Percentiles rank a stretch among this genome's conserved stretches.
Conservation (phyloP, 2,329 filamentous ascomycete genomes). For the Xylariomycetidae sp. region DNA sequence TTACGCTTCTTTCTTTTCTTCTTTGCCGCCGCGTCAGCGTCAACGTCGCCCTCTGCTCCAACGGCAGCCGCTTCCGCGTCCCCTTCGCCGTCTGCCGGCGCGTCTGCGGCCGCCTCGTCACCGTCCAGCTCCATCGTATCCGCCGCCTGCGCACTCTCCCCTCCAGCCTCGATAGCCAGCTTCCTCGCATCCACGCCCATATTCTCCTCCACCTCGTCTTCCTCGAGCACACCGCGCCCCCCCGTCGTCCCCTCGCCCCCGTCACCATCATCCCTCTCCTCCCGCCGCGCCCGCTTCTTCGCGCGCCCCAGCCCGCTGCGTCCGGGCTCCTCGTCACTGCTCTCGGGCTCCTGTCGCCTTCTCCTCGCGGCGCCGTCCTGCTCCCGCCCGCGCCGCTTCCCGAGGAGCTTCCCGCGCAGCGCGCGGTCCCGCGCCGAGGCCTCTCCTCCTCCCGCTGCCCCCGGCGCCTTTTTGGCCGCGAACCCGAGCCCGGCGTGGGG, state of each 20-base stretch:
- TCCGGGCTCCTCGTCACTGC: conserved; percentile 25
- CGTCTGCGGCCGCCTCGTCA: not conserved
- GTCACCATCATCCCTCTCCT: conserved; percentile 4
- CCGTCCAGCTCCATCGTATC: not conserved
- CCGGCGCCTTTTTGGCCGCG: too few species aligned
- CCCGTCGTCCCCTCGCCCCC: conserved; percentile 5
- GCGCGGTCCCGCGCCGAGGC: conserved; percentile 10
- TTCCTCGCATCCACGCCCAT: not conserved
- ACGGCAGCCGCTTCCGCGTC: not conserved
- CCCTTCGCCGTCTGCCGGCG: conserved; percentile 2
- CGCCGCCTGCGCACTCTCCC: not conserved
- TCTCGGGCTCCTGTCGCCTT: conserved; percentile 11
- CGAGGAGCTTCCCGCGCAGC: conserved; percentile 17
- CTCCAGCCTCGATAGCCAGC: not conserved
- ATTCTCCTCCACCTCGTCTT: not conserved
- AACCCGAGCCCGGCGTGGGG: conserved; percentile 21
- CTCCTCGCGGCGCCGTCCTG: conserved; percentile 2
- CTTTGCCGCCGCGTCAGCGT: conserved; percentile 4
- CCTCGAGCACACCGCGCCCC: not conserved
- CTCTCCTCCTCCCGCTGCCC: too few species aligned
- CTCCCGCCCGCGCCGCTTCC: conserved; percentile 8
- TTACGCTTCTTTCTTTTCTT: conserved; percentile 23
- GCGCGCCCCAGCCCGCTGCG: conserved; percentile 24
- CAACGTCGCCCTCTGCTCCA: too few species aligned
- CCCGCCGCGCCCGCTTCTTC: conserved; percentile 19